Base-by-base conservation (phyloP, 495 filamentous ascomycete species). In the Aspergillus cavernicola region DNA sequence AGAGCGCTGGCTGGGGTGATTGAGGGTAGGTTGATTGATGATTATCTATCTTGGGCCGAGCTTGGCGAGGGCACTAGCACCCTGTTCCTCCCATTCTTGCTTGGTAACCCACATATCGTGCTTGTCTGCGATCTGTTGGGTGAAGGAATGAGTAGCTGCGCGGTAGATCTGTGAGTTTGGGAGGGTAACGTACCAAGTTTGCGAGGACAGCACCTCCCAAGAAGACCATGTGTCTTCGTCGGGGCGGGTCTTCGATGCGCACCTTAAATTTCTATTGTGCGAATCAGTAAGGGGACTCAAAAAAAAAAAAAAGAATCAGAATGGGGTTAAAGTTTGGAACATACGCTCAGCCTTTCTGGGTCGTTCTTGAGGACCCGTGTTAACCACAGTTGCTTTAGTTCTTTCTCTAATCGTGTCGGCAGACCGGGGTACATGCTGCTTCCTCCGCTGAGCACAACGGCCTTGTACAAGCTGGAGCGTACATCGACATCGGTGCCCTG, bases 51-150 rank as follows among this genome's bases (percentile, higher is more conserved):
- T 53, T 12, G 50, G 52, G 2, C 93, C 93, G 50, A 98, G 80
- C 76, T 97, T 98, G 70, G 89, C 89, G 64, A 98, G 73, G 44
- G 85, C 85, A 39, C 87, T 79, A n/a, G 86, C 65, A 15, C 93
- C 93, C 70, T 95, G 86, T 75, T 98, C 93, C 63, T 90, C 77
- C 95, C 95, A 98, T 72, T 98, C 95, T 64, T 87, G 79, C 76
- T 96, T 96, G 43, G 86, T 85, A 47, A 98, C 92, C 93, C 93
- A 98, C 93, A 98, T 98, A 67, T 87, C 86, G 63, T 96, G 89
- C 72, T 96, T 96, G 69, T 97, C 91, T 43, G 93, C 90, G 85
- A 98, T 97, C 82, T 85, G 53, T 47, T 45, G 12, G 1, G 31
- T 20, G 20, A n/a, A 39, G 13, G 24, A 6, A 52, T 66, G 61